Base-by-base conservation (phyloP, 108 stramenopile genomes). In the Skeletonema potamos region DNA sequence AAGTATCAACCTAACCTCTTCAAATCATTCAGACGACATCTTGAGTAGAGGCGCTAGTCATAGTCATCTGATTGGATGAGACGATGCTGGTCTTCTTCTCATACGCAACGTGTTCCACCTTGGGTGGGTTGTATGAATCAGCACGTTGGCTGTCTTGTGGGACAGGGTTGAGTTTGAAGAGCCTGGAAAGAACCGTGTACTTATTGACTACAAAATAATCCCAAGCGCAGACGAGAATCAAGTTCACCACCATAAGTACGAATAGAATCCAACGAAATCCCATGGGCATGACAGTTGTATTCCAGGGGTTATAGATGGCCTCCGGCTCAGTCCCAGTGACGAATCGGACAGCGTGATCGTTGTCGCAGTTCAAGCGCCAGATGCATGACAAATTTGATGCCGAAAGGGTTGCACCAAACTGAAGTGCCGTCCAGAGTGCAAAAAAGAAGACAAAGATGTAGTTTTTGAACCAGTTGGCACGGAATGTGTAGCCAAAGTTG, bases 201-300 rank as follows among this genome's bases (percentile, higher is more conserved):
- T 41, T 68, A 27, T 88, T 88, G 7, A 86, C 84, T 58, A 89
- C 54, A 15, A 84, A 85, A 54, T 79, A 83, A 6, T 86, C 78
- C 83, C 85, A 89, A 26, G 71, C 62, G 11, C 73, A 68, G 36
- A 68, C 37, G 13, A 76, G 56, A 27, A 87, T 29, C 8, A 73
- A 32, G 54, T 89, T 89, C 27, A 29, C 60, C n/a, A 84, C 34
- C 85, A 89, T 87, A n/a, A 89, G 54, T 6, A n/a, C 74, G 12
- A 85, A 55, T 0, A 89, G 61, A 13, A 62, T 72, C 22, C 60
- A 51, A 10, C 82, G 84, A 55, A 86, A 89, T 1, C 58, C 46
- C 22, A 76, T 58, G 11, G 89, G 89, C 89, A 89, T 87, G 9
- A 85, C 68, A 61, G 89, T 89, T 28, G 85, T 85, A 58, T 82